Base-by-base conservation (phyloP, 2,329 filamentous ascomycete species). In the Penicillium crustosum region DNA sequence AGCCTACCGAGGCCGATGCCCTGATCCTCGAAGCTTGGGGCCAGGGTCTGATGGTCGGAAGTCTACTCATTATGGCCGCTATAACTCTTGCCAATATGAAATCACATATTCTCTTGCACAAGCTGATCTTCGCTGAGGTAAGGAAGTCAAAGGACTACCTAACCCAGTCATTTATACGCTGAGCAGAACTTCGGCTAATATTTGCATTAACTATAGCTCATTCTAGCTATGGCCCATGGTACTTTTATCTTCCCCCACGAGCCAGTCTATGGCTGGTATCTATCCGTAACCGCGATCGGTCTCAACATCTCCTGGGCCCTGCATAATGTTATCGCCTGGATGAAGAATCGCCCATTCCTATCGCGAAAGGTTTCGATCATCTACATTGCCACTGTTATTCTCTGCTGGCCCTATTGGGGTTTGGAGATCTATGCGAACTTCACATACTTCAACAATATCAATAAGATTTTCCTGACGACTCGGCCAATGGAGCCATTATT, bases 291-390 rank as follows among this genome's bases (percentile, higher is more conserved):
- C 2, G 85, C 83, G 8, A 81, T 87, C 8, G 79, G 83, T 19
- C 79, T 89, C 25, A 86, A 86, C 61, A 74, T 80, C n/a, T 86
- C 83, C 4, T 88, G 85, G 83, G 80, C 78, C 13, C 72, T 89
- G 9, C 86, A 89, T 70, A 89, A 88, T 61, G 78, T 88, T 59
- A 84, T 89, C 58, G 81, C 86, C 0, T 89, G 86, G 86, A 81
- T 89, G 71, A 88, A 88, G 71, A 85, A 83, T 61, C 81, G 80
- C 53, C 86, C 86, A 0, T 87, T 87, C 64, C 74, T 87, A 8
- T 77, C 77, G 3, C 77, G 72, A 31, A 72, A 75, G 8, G 78
- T 79, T 31, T 85, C 80, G 47, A 66, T 75, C 10, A 70, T 86
- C 55, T 88, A 87, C 66, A 84, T 88, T 50, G 75, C 76, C 43